Percentiles rank a stretch among this genome's conserved stretches.
Evolutionary conservation across 805 yeast genomes (phyloP).

Genomic region (Hanseniaspora mollemarum): DNA sequence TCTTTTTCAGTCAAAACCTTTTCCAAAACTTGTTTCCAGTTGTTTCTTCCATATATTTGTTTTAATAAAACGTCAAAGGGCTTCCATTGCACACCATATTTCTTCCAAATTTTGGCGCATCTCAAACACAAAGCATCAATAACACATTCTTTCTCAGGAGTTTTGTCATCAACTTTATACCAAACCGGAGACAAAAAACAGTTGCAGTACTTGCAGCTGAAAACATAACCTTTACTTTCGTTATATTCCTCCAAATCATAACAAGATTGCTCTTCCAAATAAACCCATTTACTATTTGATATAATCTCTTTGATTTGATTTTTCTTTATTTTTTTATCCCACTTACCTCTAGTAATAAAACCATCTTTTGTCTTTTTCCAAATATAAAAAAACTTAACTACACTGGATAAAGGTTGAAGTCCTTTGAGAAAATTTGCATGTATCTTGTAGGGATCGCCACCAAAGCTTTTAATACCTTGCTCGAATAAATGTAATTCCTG

Average conservation of each 20-base stretch:
- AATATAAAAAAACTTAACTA: slow-evolving; percentile 75
- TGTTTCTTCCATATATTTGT: slow-evolving; percentile 28
- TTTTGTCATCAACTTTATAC: slow-evolving; percentile 23
- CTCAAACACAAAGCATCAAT: slow-evolving; percentile 60
- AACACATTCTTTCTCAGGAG: neutral
- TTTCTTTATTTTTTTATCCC: slow-evolving; percentile 39
- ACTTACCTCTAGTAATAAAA: slow-evolving; percentile 69
- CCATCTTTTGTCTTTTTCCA: slow-evolving; percentile 86
- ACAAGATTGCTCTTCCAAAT: slow-evolving; percentile 39
- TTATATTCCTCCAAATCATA: slow-evolving; percentile 50
- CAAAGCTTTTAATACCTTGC: slow-evolving; percentile 56
- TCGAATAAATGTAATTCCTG: slow-evolving; percentile 63
- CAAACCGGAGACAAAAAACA: slow-evolving; percentile 31
- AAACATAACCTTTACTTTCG: slow-evolving; percentile 51
- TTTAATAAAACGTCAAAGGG: slow-evolving; percentile 56
- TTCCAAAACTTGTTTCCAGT: slow-evolving; percentile 16
- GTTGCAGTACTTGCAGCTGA: slow-evolving; percentile 63
- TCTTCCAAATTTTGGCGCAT: slow-evolving; percentile 84
- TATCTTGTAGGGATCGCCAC: slow-evolving; percentile 42
- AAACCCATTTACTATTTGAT: slow-evolving; percentile 18
- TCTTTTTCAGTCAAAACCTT: slow-evolving; percentile 18
- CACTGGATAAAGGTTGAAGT: slow-evolving; percentile 61
- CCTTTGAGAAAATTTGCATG: slow-evolving; percentile 35
- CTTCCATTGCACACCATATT: slow-evolving; percentile 82
- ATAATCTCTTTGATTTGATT: slow-evolving; percentile 17